These are phyloP conservation scores for Alternaria ventricosa DNA, from an alignment of 2,329 filamentous ascomycete species.

Conservation along the genomic window DNA sequence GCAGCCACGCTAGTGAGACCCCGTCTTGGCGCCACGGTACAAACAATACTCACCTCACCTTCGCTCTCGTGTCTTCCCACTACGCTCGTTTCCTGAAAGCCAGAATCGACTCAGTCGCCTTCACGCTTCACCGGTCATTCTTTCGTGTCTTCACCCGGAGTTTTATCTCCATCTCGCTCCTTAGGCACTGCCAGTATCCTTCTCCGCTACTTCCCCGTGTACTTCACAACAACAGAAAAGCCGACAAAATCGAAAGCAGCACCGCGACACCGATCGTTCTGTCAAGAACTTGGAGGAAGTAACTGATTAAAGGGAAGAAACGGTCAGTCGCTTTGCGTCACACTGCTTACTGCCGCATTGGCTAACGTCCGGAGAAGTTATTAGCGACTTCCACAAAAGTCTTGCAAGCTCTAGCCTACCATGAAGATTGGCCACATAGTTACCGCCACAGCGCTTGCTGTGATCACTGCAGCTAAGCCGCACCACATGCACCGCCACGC, in stretches of 20 bases:
- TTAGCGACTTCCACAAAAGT: conserved; percentile 1
- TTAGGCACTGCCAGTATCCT: conserved; percentile 35
- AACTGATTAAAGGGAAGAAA: not conserved
- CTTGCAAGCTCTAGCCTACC: conserved; percentile 15
- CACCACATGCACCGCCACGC: conserved; percentile 63
- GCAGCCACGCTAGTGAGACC: conserved; percentile 21
- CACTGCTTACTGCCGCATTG: conserved; percentile 4
- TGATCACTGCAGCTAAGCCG: conserved; percentile 63
- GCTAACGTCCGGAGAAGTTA: conserved; percentile 11
- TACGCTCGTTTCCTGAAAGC: conserved; percentile 21
- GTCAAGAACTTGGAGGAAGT: not conserved
- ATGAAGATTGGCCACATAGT: conserved; percentile 49
- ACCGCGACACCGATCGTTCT: not conserved
- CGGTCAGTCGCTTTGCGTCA: conserved; percentile 7
- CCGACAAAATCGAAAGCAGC: conserved; percentile 14
- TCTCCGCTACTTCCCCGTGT: conserved; percentile 21
- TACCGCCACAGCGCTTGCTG: conserved; percentile 51
- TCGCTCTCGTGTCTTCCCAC: conserved; percentile 13
- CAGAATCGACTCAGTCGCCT: conserved; percentile 7
- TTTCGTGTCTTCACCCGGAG: conserved; percentile 34
- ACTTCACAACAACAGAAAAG: conserved; percentile 9
- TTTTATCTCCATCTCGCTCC: conserved; percentile 42
- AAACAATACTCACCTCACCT: conserved; percentile 25
- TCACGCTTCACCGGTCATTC: conserved; percentile 23
- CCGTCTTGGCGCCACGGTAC: conserved; percentile 31